Evolutionary conservation across 1,284 basidiomycete genomes (phyloP).

Genomic region (Ustilago tritici): DNA sequence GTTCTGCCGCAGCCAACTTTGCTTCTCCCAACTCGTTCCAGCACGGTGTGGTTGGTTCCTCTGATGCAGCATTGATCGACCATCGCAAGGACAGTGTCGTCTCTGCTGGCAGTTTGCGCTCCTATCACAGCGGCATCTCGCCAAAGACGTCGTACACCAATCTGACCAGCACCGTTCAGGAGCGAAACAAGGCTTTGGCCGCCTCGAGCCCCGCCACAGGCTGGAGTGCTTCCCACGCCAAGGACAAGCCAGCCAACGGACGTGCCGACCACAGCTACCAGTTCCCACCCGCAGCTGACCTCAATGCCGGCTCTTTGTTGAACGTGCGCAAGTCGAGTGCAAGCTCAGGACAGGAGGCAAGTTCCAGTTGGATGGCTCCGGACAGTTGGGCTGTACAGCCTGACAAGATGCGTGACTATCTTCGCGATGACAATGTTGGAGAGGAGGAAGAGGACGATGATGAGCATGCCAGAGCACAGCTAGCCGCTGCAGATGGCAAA

Average conservation of each 20-base stretch:
- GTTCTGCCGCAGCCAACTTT: conserved; percentile 17
- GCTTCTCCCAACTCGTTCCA: conserved; percentile 22
- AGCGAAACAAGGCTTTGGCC: conserved; percentile 15
- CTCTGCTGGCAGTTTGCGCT: conserved; percentile 45
- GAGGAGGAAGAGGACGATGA: conserved; percentile 58
- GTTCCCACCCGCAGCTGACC: conserved; percentile 44
- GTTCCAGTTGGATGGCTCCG: conserved; percentile 67
- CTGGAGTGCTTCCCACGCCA: conserved; percentile 18
- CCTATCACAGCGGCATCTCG: conserved; percentile 59
- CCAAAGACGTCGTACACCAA: conserved; percentile 58
- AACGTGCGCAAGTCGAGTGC: conserved; percentile 55
- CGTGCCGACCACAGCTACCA: conserved; percentile 49
- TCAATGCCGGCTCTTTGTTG: conserved; percentile 17
- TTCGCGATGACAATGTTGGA: conserved; percentile 57
- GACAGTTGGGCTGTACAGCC: conserved; percentile 69
- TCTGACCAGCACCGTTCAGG: conserved; percentile 33
- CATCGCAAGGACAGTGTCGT: conserved; percentile 51
- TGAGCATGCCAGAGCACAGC: conserved; percentile 18
- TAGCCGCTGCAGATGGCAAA: conserved; percentile 25
- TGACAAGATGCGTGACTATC: conserved; percentile 48
- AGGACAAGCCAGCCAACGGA: conserved; percentile 27
- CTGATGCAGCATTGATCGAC: conserved; percentile 20
- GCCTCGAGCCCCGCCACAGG: conserved; percentile 10
- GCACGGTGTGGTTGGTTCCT: conserved; percentile 7
- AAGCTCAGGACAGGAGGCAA: conserved; percentile 47